phyloP scores from a whole-genome alignment of 176 grass and related monocot species.

The Pontederia crassipes region DNA sequence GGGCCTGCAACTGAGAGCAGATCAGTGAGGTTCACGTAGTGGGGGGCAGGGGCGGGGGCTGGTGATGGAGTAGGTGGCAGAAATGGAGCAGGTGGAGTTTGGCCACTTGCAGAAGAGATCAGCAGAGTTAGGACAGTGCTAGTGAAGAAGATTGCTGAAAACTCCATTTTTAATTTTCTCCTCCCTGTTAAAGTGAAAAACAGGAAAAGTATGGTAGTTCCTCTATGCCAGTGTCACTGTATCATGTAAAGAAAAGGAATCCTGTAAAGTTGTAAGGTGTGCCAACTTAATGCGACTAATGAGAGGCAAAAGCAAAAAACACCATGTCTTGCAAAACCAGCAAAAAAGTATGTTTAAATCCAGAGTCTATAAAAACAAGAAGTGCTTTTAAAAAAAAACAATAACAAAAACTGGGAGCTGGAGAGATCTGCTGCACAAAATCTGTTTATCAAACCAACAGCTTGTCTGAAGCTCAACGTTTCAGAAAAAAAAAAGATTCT shows the following conservation, averaged over 20 bases:
- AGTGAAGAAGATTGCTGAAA: slow-evolving; percentile 20
- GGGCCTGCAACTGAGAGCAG: slow-evolving; percentile 82
- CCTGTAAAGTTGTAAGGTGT: no score
- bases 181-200: slow-evolving; percentile 6
- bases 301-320: no score
- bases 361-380: no score
- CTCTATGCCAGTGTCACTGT: slow-evolving; percentile 27
- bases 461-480: no score
- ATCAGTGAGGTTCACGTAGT: slow-evolving; percentile 66
- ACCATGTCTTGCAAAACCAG: no score
- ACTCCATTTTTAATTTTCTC: slow-evolving; percentile 30
- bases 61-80: slow-evolving; percentile 29
- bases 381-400: no score
- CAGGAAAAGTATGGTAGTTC: background rate
- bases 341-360: no score
- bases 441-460: no score
- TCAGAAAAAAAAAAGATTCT: no score
- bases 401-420: no score
- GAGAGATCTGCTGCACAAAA: no score
- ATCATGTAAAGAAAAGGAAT: background rate
- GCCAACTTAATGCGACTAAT: no score
- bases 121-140: slow-evolving; percentile 30
- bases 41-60: slow-evolving; percentile 45
- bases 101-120: slow-evolving; percentile 37
- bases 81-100: slow-evolving; percentile 38